A percentile compares a stretch with the other conserved stretches of the same genome.
Evolutionary conservation across 2,329 filamentous ascomycete genomes (phyloP).

Genomic region (Colletotrichum sidae): DNA sequence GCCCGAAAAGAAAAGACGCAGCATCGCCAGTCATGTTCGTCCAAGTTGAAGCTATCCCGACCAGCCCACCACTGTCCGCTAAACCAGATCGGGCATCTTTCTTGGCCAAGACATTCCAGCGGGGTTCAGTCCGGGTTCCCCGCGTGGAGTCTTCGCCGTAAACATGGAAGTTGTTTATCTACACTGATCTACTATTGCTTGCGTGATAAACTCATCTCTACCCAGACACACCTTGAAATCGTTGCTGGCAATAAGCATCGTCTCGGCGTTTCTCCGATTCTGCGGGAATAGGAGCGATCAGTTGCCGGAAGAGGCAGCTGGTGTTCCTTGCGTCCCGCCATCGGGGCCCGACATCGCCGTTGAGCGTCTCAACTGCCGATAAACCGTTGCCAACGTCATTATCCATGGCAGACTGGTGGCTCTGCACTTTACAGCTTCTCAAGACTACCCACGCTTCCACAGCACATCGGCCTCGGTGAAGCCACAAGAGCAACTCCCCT

Average conservation of each 20-base stretch:
- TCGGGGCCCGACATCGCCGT: slow-evolving; percentile 29
- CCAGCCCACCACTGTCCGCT: not conserved
- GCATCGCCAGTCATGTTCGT: not conserved
- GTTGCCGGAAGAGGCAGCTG: slow-evolving; percentile 15
- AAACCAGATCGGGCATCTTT: slow-evolving; percentile 13
- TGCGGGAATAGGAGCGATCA: not conserved
- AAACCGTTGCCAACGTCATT: not conserved
- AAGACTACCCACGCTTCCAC: too few species aligned
- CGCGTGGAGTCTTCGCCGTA: not conserved
- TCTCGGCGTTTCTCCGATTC: not conserved
- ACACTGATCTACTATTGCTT: not conserved
- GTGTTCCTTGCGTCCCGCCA: not conserved
- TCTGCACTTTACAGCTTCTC: not conserved
- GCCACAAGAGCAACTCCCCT: too few species aligned
- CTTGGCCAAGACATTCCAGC: slow-evolving; percentile 16
- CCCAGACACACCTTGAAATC: not conserved
- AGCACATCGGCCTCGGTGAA: too few species aligned
- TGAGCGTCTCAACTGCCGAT: slow-evolving; percentile 6
- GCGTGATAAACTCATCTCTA: not conserved
- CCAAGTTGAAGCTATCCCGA: slow-evolving; percentile 18
- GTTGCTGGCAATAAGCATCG: too few species aligned
- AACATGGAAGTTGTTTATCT: not conserved
- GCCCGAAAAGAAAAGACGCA: not conserved
- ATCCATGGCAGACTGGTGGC: not conserved
- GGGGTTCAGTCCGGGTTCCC: slow-evolving; percentile 1